Base-by-base conservation (phyloP, 2,329 filamentous ascomycete genomes). In the Penicillium nordicum region DNA sequence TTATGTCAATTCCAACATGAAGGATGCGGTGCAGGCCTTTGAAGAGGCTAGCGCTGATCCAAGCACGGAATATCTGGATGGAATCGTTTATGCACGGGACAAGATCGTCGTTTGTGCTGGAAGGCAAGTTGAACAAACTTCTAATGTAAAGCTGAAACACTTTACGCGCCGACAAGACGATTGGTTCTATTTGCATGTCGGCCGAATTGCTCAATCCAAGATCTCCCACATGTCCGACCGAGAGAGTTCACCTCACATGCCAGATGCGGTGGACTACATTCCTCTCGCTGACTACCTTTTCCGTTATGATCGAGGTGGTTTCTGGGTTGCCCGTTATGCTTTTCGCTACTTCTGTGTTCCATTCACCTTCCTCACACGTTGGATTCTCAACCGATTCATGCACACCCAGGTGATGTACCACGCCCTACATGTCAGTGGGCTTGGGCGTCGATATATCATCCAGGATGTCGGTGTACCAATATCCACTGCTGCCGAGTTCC, bases 131-230 rank as follows among this genome's bases (percentile, higher is more conserved):
- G 76, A 88, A 49, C 67, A 74, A 0, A 58, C 78, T 0, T 78
- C 67, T 0, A 72, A 69, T 1, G 57, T 60, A 3, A 68, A 67
- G 43, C 63, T 74, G 1, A 74, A 72, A 25, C 76, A 69, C 0
- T 88, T 90, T 69, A 82, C 80, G n/a, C 76, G 81, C 11, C 74
- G 81, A 0, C 71, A 69, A 4, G 88, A 92, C 61, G 84, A 86
- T 0, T 92, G 88, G 89, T 90, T 89, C 67, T 91, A 90, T 57
- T 74, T 90, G 3, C 87, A 88, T 61, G 87, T 53, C n/a, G 44
- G 53, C 40, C 37, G 41, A 10, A 57, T 56, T 36, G 34, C 50
- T 14, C 40, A 50, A 10, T 38, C 49, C 5, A 45, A 32, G 7
- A 41, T 16, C 37, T 36, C 48, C 6, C 40, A 30, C 1, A 38